phyloP scores from a whole-genome alignment of 2,329 filamentous ascomycete species.

The Alternaria ventricosa region DNA sequence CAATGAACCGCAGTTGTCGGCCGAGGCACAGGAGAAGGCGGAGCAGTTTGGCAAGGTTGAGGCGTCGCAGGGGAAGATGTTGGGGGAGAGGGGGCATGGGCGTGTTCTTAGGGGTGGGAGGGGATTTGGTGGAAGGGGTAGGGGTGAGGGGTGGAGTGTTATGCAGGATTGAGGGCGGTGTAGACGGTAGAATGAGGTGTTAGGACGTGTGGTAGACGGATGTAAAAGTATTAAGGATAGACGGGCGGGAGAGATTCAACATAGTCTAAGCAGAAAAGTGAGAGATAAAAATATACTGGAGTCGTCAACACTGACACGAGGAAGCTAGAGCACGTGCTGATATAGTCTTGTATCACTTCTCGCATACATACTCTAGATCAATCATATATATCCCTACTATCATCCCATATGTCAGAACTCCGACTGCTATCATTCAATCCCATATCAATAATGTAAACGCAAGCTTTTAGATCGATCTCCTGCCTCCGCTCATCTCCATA shows the following conservation, averaged over 20 bases:
- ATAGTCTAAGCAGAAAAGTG: background rate
- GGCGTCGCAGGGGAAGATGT: constrained; percentile 23
- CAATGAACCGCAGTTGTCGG: background rate
- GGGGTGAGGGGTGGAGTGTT: constrained; percentile 24
- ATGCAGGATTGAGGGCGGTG: constrained; percentile 19
- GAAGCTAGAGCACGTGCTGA: too few species aligned
- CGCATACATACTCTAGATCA: background rate
- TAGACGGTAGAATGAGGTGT: background rate
- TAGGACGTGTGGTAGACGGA: background rate
- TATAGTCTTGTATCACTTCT: background rate
- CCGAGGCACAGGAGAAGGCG: constrained; percentile 5
- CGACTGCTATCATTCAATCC: background rate
- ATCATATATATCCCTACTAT: background rate
- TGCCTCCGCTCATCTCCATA: background rate
- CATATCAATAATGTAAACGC: background rate
- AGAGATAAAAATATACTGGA: background rate
- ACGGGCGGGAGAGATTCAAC: background rate
- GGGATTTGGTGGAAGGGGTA: constrained; percentile 7
- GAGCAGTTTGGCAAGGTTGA: constrained; percentile 9
- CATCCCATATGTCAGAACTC: background rate
- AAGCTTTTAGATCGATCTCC: background rate
- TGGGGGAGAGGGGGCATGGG: constrained; percentile 40
- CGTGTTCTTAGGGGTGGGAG: constrained; percentile 26
- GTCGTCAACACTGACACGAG: background rate
- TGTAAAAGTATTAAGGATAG: background rate